phyloP scores from a whole-genome alignment of 2,329 filamentous ascomycete species.

The Immersiporthe knoxdaviesiana region DNA sequence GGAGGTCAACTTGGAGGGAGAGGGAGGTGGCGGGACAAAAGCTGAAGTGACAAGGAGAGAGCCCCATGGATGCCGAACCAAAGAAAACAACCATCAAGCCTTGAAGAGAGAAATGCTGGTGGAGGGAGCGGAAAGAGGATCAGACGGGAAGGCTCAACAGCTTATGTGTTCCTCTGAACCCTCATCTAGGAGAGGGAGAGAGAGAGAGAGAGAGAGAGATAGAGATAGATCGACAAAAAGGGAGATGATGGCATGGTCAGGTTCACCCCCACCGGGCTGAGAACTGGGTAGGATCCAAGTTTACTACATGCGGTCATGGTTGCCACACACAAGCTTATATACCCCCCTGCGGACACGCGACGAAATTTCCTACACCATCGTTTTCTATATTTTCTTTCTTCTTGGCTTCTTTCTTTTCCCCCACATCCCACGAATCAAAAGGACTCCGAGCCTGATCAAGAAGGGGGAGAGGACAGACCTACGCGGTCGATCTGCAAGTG shows the following conservation, averaged over 20 bases:
- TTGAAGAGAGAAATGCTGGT: too few relatives aligned
- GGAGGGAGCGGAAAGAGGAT: neutral
- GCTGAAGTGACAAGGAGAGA: neutral
- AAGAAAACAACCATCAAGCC: neutral
- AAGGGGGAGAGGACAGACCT: neutral
- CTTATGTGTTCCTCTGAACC: neutral
- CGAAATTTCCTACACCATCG: neutral
- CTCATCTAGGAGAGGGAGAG: neutral
- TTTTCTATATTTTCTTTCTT: neutral
- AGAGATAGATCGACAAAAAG: neutral
- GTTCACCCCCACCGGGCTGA: neutral
- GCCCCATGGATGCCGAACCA: neutral
- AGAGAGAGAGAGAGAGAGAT: too few relatives aligned
- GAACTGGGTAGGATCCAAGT: neutral
- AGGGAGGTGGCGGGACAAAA: neutral
- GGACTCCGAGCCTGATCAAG: neutral
- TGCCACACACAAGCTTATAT: constrained; percentile 2
- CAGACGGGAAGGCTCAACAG: neutral
- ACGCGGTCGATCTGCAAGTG: neutral
- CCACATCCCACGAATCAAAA: neutral
- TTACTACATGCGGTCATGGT: constrained; percentile 6
- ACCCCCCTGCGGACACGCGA: neutral
- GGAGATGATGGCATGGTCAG: neutral
- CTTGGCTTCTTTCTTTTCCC: neutral
- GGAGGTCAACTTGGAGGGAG: neutral